Conservation (phyloP, 352 stramenopile genomes). For the Globisporangium paddicum region DNA sequence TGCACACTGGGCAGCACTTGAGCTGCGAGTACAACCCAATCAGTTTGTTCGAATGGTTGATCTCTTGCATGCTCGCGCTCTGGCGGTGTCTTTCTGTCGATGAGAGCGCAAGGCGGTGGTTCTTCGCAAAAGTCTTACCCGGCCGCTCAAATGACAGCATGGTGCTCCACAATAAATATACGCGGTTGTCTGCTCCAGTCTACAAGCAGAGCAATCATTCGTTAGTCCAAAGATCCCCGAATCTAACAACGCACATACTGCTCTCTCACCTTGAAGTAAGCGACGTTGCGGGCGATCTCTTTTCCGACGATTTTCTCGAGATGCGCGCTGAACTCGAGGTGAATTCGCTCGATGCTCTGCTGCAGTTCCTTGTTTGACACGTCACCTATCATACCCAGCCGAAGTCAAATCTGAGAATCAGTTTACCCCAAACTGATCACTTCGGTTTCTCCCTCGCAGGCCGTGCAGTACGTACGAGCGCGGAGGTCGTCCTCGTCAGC, state of each 20-base stretch:
- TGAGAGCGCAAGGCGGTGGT: conserved; percentile 33
- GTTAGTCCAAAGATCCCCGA: neutral
- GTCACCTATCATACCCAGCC: conserved; percentile 31
- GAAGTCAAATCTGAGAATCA: neutral
- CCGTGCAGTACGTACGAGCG: conserved; percentile 29
- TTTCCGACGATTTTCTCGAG: conserved; percentile 61
- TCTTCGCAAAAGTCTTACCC: conserved; percentile 37
- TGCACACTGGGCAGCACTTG: conserved; percentile 38
- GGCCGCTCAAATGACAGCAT: conserved; percentile 59
- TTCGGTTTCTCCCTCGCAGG: neutral
- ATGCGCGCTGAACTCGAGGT: conserved; percentile 50
- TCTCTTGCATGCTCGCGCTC: neutral
- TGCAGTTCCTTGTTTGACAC: conserved; percentile 43
- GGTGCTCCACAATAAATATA: conserved; percentile 69
- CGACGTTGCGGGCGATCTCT: conserved; percentile 45
- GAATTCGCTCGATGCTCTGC: conserved; percentile 46
- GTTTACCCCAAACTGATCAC: neutral
- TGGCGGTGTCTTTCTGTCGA: conserved; percentile 11
- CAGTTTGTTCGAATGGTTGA: conserved; percentile 8
- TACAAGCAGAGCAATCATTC: conserved; percentile 8
- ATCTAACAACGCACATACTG: neutral
- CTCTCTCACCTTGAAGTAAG: conserved; percentile 62
- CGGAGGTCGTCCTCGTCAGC: conserved; percentile 33
- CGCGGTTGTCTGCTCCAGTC: conserved; percentile 49
- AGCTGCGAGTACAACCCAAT: conserved; percentile 25